A percentile compares a stretch with the other conserved stretches of the same genome.
Evolutionary conservation across 257 asterid genomes (phyloP).

Genomic region (Henckelia pumila): DNA sequence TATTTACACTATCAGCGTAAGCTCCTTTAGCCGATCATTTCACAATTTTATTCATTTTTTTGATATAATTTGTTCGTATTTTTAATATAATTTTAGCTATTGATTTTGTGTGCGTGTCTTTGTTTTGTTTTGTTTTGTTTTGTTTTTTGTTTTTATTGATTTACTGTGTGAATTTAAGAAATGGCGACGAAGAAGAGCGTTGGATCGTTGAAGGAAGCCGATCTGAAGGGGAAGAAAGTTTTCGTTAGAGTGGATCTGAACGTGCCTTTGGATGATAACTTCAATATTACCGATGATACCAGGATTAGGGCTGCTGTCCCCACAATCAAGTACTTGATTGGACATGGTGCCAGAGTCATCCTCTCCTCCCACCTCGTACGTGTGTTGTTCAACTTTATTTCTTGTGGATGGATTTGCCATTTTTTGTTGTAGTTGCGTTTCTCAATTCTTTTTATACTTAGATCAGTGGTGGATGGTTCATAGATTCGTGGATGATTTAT

Average conservation of each 20-base stretch:
- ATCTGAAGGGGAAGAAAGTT: conserved; percentile 81
- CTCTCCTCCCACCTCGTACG: conserved; percentile 84
- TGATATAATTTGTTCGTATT: background rate
- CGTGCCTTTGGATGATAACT: conserved; percentile 81
- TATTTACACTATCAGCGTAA: conserved; percentile 28
- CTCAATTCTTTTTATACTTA: background rate
- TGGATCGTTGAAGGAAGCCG: conserved; percentile 69
- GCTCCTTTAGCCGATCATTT: conserved; percentile 12
- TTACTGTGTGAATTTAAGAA: conserved; percentile 8
- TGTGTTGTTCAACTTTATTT: background rate
- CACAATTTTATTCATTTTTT: background rate
- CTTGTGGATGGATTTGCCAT: background rate
- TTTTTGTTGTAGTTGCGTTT: background rate
- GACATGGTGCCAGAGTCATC: conserved; percentile 57
- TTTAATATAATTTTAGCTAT: background rate
- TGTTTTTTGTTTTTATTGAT: background rate
- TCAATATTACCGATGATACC: conserved; percentile 82
- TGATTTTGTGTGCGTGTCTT: background rate
- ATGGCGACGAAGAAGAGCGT: conserved; percentile 95
- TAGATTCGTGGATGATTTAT: no score
- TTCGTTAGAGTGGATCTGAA: conserved; percentile 85
- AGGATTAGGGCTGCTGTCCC: conserved; percentile 82
- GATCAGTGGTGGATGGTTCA: background rate
- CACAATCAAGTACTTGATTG: conserved; percentile 67
- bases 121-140: no score